These are phyloP conservation scores for Cyberlindnera japonica DNA, from an alignment of 805 yeast genomes.

Conservation along the genomic window DNA sequence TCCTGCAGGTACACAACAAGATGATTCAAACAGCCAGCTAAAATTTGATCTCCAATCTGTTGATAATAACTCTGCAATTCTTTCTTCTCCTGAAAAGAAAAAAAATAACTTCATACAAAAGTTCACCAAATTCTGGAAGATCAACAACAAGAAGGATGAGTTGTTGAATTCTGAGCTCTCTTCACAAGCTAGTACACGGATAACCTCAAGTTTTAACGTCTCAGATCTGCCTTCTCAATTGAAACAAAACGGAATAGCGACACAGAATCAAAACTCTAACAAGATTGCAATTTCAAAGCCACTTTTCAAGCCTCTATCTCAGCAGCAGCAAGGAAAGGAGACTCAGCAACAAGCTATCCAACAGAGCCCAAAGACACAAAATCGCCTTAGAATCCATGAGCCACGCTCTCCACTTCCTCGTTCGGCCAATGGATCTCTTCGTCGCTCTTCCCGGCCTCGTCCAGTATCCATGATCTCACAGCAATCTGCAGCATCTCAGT, in stretches of 20 bases:
- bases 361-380: constrained; percentile 1
- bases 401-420: constrained; percentile 28
- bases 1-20: background rate
- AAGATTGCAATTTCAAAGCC: constrained; percentile 1
- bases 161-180: constrained; percentile 6
- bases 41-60: background rate
- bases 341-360: too few relatives aligned
- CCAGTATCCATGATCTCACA: constrained; percentile 53
- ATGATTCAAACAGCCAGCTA: background rate
- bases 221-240: constrained; percentile 2
- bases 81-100: constrained; percentile 27
- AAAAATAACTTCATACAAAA: constrained; percentile 31
- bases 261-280: constrained; percentile 3
- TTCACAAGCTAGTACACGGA: constrained; percentile 3
- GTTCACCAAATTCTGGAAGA: constrained; percentile 33
- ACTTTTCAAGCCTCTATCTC: background rate
- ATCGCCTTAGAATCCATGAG: constrained; percentile 23
- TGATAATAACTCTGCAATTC: constrained; percentile 6
- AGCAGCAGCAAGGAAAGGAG: background rate
- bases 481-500: constrained; percentile 43
- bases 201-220: constrained; percentile 5
- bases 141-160: constrained; percentile 17
- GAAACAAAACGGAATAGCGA: background rate
- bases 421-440: constrained; percentile 6
- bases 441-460: constrained; percentile 27